Percentiles rank a stretch among this genome's conserved stretches.
These are phyloP conservation scores for Phanerochaete carnosa DNA, from an alignment of 768 basidiomycete species.

Conservation along the genomic window DNA sequence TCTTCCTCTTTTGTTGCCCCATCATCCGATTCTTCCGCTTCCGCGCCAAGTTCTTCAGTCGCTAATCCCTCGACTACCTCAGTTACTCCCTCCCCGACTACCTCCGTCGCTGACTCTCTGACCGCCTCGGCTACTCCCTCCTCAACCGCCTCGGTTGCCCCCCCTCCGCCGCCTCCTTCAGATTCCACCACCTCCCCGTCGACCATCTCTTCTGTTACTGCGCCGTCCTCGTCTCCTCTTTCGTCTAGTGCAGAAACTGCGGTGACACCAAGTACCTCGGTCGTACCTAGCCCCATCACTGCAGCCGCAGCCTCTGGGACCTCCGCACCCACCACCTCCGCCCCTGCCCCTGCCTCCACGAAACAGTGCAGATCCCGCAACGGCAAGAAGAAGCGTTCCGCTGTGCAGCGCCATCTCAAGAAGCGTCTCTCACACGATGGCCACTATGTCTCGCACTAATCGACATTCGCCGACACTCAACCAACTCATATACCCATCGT, in stretches of 20 bases:
- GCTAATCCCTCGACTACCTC: background rate
- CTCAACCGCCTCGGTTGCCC: background rate
- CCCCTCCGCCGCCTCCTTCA: background rate
- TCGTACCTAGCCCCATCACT: background rate
- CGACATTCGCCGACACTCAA: background rate
- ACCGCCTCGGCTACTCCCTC: background rate
- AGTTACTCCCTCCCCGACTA: background rate
- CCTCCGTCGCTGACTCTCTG: background rate
- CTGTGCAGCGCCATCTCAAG: constrained; percentile 11
- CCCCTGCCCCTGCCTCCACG: background rate
- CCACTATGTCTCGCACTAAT: constrained; percentile 3
- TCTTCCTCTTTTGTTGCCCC: background rate
- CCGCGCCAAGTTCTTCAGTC: background rate
- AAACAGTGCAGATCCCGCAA: background rate
- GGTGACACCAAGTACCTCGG: background rate
- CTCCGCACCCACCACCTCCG: background rate
- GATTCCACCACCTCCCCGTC: background rate
- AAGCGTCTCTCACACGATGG: constrained; percentile 11
- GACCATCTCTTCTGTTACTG: background rate
- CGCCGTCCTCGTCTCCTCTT: background rate
- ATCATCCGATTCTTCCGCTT: background rate
- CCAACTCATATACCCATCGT: constrained; percentile 8
- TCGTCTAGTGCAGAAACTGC: background rate
- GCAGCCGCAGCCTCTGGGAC: background rate
- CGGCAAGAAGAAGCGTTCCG: constrained; percentile 4